Evolutionary conservation across 192 early-diverging fungal genomes (phyloP).

Genomic region (Coemansia sp.): DNA sequence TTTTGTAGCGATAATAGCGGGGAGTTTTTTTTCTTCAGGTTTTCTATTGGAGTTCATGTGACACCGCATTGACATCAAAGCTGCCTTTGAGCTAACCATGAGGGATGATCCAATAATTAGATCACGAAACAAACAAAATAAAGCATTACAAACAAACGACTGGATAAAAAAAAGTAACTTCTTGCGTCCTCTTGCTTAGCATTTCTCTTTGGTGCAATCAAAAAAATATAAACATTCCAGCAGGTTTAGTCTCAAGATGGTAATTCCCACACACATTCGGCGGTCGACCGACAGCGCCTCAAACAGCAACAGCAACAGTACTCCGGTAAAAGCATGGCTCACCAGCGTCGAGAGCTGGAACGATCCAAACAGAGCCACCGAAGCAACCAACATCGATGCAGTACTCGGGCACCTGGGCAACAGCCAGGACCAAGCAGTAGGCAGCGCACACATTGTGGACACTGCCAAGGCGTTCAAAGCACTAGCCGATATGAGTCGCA

Average conservation of each 20-base stretch:
- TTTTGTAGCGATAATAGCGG: no score
- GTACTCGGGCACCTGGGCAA: not conserved
- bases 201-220: no score
- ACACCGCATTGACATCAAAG: no score
- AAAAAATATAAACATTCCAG: no score
- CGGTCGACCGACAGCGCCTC: not conserved
- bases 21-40: not conserved
- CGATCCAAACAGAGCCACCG: not conserved
- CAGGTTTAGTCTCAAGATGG: not conserved
- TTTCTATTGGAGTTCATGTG: no score
- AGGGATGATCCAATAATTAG: no score
- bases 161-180: no score
- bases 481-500: constrained; percentile 38
- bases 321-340: constrained; percentile 1
- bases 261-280: constrained; percentile 4
- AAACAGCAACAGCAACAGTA: not conserved
- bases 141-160: no score
- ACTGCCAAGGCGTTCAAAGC: constrained; percentile 38
- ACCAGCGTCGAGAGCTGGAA: not conserved
- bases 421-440: constrained; percentile 6
- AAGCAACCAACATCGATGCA: not conserved
- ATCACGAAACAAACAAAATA: no score
- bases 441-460: constrained; percentile 5
- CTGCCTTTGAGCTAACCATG: no score
- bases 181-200: no score